phyloP scores from a whole-genome alignment of 2,329 filamentous ascomycete genomes.

The Pseudovirgaria hyperparasitica region DNA sequence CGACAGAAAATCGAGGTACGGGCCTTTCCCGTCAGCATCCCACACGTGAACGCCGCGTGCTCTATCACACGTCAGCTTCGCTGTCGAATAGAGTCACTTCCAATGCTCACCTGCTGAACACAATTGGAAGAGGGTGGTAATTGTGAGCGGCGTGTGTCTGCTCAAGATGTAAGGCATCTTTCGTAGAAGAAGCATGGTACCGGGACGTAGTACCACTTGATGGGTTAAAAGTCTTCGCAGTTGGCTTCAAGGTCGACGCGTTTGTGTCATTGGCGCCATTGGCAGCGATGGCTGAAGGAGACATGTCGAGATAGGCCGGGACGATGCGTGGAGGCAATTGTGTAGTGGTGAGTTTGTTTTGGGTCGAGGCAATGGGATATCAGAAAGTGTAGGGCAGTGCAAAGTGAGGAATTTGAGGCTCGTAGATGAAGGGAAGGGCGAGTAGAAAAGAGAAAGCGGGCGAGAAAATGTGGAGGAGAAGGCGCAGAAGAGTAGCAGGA shows the following conservation, averaged over 20 bases:
- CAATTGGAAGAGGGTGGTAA: slow-evolving; percentile 92
- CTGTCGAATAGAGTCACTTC: no score
- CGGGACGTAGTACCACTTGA: slow-evolving; percentile 26
- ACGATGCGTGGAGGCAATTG: background rate
- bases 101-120: no score
- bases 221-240: slow-evolving; percentile 24
- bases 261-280: slow-evolving; percentile 12
- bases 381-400: slow-evolving; percentile 1
- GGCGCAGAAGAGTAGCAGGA: background rate
- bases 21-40: slow-evolving; percentile 83
- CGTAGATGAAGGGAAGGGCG: slow-evolving; percentile 2
- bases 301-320: slow-evolving; percentile 2
- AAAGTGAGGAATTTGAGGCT: slow-evolving; percentile 1
- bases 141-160: slow-evolving; percentile 88
- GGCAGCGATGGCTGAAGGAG: slow-evolving; percentile 8
- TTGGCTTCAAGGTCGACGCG: slow-evolving; percentile 16
- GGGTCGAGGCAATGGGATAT: background rate
- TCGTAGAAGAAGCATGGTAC: slow-evolving; percentile 67
- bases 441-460: slow-evolving; percentile 1
- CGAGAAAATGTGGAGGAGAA: background rate
- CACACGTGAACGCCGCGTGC: slow-evolving; percentile 82
- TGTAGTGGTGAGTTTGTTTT: background rate
- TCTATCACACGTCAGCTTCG: no score
- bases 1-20: slow-evolving; percentile 96
- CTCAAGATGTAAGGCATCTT: slow-evolving; percentile 68